phyloP scores from a whole-genome alignment of 768 basidiomycete genomes.

The Artomyces pyxidatus region DNA sequence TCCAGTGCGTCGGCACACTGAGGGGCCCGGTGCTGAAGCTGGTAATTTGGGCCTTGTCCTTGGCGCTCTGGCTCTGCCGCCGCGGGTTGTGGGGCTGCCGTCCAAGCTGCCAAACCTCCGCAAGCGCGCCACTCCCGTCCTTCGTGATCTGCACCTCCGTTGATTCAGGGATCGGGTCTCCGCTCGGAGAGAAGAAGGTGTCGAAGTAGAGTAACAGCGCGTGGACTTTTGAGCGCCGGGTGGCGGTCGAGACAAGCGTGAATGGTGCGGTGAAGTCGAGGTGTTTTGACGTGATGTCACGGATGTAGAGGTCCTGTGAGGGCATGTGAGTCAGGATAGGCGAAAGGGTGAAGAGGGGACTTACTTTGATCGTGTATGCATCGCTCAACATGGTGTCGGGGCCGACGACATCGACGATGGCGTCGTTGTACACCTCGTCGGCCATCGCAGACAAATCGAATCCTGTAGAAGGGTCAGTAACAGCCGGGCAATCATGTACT shows the following conservation, averaged over 20 bases:
- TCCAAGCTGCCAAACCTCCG: conserved; percentile 75
- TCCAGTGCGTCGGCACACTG: conserved; percentile 92
- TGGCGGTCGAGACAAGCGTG: conserved; percentile 55
- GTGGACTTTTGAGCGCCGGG: conserved; percentile 57
- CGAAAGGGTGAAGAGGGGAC: conserved; percentile 7
- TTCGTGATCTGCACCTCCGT: conserved; percentile 48
- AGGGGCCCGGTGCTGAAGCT: conserved; percentile 90
- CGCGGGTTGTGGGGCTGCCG: conserved; percentile 54
- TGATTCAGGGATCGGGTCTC: conserved; percentile 41
- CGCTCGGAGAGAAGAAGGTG: conserved; percentile 74
- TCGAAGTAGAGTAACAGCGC: conserved; percentile 92
- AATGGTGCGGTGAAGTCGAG: conserved; percentile 79
- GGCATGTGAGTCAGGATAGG: not conserved
- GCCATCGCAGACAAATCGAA: conserved; percentile 87
- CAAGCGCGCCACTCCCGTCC: conserved; percentile 53
- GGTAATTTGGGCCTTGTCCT: conserved; percentile 37
- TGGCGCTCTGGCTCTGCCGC: conserved; percentile 47
- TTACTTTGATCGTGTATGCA: conserved; percentile 60
- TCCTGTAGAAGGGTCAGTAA: conserved; percentile 36
- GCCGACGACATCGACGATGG: conserved; percentile 73
- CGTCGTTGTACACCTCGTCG: conserved; percentile 66
- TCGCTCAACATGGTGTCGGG: conserved; percentile 57
- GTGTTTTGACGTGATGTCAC: conserved; percentile 53
- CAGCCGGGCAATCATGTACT: not conserved
- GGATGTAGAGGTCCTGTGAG: conserved; percentile 66